Percentiles rank a stretch among this genome's conserved stretches.
These are phyloP conservation scores for Yamadazyma epiphylla DNA, from an alignment of 1,139 yeast species.

Conservation along the genomic window DNA sequence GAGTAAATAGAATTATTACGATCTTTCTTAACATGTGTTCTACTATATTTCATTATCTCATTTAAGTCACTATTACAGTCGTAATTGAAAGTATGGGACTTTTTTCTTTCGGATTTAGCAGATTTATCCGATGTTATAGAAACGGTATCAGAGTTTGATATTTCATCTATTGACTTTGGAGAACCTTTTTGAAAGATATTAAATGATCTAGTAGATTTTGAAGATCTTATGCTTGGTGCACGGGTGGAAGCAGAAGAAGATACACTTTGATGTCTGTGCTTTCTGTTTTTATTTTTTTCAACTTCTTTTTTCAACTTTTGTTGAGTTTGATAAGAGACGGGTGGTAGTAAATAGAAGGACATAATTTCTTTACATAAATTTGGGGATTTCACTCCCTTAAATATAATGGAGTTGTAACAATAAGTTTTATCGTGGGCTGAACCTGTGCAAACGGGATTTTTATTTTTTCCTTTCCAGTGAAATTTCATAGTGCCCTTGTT, in stretches of 20 bases:
- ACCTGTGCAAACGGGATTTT: too few relatives aligned
- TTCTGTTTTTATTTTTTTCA: conserved; percentile 11
- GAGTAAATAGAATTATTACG: neutral
- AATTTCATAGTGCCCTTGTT: too few relatives aligned
- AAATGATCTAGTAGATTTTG: neutral
- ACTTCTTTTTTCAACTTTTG: conserved; percentile 23
- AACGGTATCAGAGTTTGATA: conserved; percentile 11
- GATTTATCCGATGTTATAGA: conserved; percentile 8
- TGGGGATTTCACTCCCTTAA: too few relatives aligned
- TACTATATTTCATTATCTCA: conserved; percentile 8
- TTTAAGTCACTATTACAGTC: conserved; percentile 11
- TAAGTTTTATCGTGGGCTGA: too few relatives aligned
- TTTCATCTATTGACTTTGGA: conserved; percentile 11
- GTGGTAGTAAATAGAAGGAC: conserved; percentile 30
- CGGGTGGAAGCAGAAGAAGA: conserved; percentile 2
- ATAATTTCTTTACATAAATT: too few relatives aligned
- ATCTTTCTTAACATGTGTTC: conserved; percentile 2
- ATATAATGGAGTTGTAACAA: too few relatives aligned
- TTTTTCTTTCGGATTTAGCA: conserved; percentile 1
- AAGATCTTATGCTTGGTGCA: neutral
- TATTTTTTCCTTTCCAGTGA: too few relatives aligned
- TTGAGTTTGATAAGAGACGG: conserved; percentile 30
- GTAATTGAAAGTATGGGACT: conserved; percentile 9
- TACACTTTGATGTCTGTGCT: conserved; percentile 4
- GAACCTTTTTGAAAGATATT: conserved; percentile 2